Base-by-base conservation (phyloP, 1,139 yeast species). In the Kluyveromyces sp. region DNA sequence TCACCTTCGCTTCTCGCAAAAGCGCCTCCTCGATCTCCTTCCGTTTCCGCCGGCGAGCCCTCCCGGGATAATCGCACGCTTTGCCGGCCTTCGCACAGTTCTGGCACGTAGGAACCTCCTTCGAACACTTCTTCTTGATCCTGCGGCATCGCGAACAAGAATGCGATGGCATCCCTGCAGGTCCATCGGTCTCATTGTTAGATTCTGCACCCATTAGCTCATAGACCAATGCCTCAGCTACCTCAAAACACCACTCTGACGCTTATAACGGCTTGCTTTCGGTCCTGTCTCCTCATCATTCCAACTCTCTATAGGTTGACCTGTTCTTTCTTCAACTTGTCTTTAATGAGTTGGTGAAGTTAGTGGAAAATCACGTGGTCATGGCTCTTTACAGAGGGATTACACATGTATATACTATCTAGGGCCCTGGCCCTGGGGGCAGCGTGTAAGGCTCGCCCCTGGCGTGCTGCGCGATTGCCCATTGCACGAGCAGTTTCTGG, bases 61-160 rank as follows among this genome's bases (percentile, higher is more conserved):
- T 60, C 3, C 72, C 71, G 3, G 74, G 69, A 53, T 76, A 77
- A 25, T 61, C 64, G 57, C 81, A 77, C 2, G 42, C 43, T 45
- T 64, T 70, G 3, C 64, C 61, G 3, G 71, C 68, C 48, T 65
- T 70, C 10, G 47, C 49, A 53, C 81, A 77, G 50, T 72, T 73
- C 7, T 53, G 47, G 51, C 81, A 76, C n/a, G 56, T 63, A 0
- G 79, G 78, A 2, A 63, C 48, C 25, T 68, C 66, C 51, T 72
- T 71, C 2, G 75, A 65, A 55, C 81, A 77, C 53, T 72, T 73
- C 57, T 74, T 75, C 61, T 77, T 76, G 41, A 74, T 59, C 41
- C 68, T 61, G 44, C 79, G 59, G 53, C 75, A 69, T 47, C 75
- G 56, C 7, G 67, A 57, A 50, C 77, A 73, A 0, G 75, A 71